A percentile compares a stretch with the other conserved stretches of the same genome.
phyloP scores from a whole-genome alignment of 2,329 filamentous ascomycete species.

The Pyricularia sp. region DNA sequence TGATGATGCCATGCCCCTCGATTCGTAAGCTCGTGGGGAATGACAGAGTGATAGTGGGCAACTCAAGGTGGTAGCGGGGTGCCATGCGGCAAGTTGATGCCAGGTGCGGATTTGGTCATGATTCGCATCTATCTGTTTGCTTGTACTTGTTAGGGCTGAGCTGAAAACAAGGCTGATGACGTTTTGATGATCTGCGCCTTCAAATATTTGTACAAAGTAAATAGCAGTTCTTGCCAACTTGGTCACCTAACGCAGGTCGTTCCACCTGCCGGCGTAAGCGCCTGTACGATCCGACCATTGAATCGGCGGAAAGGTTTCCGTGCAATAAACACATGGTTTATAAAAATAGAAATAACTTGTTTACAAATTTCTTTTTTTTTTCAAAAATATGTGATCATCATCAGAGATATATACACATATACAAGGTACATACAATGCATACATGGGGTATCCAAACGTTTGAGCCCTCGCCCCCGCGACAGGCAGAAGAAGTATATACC shows the following conservation, averaged over 20 bases:
- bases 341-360: not conserved
- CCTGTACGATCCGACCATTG: not conserved
- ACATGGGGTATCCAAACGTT: not conserved
- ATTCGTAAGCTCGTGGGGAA: not conserved
- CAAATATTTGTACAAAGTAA: not conserved
- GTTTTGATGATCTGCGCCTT: not conserved
- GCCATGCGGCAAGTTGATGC: not conserved
- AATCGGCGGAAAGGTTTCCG: not conserved
- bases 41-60: not conserved
- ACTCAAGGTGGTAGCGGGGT: not conserved
- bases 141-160: not conserved
- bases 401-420: not conserved
- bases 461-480: not conserved
- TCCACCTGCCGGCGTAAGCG: not conserved
- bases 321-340: not conserved
- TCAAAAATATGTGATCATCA: not conserved
- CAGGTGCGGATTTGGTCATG: not conserved
- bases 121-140: not conserved
- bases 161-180: not conserved
- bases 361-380: too few relatives aligned
- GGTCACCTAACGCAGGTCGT: not conserved
- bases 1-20: slow-evolving; percentile 3
- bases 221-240: not conserved
- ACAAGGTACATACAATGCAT: not conserved
- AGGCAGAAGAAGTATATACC: not conserved